Percentiles rank a stretch among this genome's conserved stretches.
Evolutionary conservation across 768 basidiomycete genomes (phyloP).

Genomic region (Trametes cingulata): DNA sequence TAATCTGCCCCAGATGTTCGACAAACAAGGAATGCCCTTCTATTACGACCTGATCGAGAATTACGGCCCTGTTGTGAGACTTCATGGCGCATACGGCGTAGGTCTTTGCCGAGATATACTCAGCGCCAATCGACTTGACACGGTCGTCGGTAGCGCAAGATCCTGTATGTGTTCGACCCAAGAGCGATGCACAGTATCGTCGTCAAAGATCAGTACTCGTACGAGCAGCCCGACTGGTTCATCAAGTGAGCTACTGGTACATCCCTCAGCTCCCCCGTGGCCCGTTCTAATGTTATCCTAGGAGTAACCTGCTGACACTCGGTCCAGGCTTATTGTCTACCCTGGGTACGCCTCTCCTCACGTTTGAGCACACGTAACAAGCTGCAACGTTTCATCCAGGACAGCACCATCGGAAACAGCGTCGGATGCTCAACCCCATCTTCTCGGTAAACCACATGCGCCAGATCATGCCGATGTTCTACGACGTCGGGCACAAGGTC

Average conservation of each 20-base stretch:
- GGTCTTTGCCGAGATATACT: not conserved
- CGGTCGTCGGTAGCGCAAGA: conserved; percentile 4
- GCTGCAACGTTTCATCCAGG: conserved; percentile 13
- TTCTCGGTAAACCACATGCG: conserved; percentile 31
- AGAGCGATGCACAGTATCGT: conserved; percentile 49
- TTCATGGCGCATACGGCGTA: conserved; percentile 18
- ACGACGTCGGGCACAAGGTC: conserved; percentile 27
- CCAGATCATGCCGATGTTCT: conserved; percentile 29
- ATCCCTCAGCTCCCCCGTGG: not conserved
- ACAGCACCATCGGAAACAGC: conserved; percentile 28
- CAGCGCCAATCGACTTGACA: not conserved
- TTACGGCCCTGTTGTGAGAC: conserved; percentile 17
- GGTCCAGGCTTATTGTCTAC: conserved; percentile 22
- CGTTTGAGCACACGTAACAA: not conserved
- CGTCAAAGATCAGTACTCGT: conserved; percentile 49
- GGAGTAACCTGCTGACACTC: conserved; percentile 23
- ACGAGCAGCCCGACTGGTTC: conserved; percentile 48
- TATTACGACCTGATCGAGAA: conserved; percentile 16
- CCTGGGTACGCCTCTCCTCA: conserved; percentile 8
- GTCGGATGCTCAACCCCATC: conserved; percentile 32
- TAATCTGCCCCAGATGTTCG: conserved; percentile 16
- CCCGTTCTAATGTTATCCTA: conserved; percentile 1
- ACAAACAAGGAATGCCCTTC: conserved; percentile 18
- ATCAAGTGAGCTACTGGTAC: conserved; percentile 41
- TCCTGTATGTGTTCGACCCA: conserved; percentile 48